A percentile compares a stretch with the other conserved stretches of the same genome.
Evolutionary conservation across 495 filamentous ascomycete species (phyloP).

Genomic region (Cudoniella acicularis): DNA sequence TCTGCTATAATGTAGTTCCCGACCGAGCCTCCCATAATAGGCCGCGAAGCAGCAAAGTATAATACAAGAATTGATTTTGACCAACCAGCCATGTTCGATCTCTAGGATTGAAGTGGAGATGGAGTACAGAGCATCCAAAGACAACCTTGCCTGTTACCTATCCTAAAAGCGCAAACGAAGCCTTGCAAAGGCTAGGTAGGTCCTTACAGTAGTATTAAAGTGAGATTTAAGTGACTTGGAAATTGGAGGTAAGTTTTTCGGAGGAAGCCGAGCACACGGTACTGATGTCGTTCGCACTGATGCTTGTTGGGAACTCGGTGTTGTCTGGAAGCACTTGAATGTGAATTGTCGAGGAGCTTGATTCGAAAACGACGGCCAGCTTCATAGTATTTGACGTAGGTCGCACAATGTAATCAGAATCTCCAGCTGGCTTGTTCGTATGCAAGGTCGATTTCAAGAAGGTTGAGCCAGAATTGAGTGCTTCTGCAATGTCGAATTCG

Average conservation of each 20-base stretch:
- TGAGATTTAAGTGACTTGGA: constrained; percentile 22
- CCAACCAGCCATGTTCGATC: background rate
- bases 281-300: constrained; percentile 32
- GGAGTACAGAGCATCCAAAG: too few species aligned
- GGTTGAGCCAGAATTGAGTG: constrained; percentile 46
- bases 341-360: constrained; percentile 34
- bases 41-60: background rate
- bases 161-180: too few species aligned
- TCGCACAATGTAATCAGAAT: constrained; percentile 60
- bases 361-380: constrained; percentile 56
- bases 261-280: constrained; percentile 26
- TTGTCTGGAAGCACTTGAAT: constrained; percentile 35
- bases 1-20: too few species aligned
- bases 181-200: too few species aligned
- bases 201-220: too few species aligned
- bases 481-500: constrained; percentile 69
- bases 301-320: constrained; percentile 28
- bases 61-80: background rate
- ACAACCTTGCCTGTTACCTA: too few species aligned
- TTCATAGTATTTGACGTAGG: constrained; percentile 51
- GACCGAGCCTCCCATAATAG: too few species aligned
- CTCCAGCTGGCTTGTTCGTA: constrained; percentile 49
- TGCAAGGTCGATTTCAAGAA: constrained; percentile 59
- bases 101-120: background rate
- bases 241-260: constrained; percentile 24